A percentile compares a stretch with the other conserved stretches of the same genome.
Evolutionary conservation across 2,329 filamentous ascomycete genomes (phyloP).

Genomic region (Fusarium nisikadoi): DNA sequence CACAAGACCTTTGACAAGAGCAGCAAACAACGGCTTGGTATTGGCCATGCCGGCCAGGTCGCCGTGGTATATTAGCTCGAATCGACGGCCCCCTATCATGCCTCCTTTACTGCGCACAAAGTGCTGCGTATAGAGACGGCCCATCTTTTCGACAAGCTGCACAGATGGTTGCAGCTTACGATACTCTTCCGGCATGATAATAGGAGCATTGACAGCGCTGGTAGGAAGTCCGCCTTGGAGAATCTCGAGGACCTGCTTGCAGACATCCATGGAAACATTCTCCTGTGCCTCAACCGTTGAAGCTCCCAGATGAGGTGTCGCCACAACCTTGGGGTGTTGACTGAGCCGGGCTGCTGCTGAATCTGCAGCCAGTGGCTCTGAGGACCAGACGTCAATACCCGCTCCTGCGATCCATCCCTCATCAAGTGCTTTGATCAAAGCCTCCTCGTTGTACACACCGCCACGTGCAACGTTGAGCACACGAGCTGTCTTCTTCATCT

Average conservation of each 20-base stretch:
- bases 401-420: constrained; percentile 78
- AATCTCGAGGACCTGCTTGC: constrained; percentile 80
- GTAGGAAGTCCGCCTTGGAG: constrained; percentile 78
- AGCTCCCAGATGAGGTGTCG: constrained; percentile 82
- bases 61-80: constrained; percentile 82
- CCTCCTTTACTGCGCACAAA: constrained; percentile 60
- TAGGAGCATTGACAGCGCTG: constrained; percentile 81
- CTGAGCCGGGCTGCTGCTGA: constrained; percentile 72
- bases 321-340: constrained; percentile 76
- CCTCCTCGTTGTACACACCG: constrained; percentile 81
- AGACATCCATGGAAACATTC: constrained; percentile 85
- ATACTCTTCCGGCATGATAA: constrained; percentile 85
- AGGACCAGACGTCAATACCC: constrained; percentile 82
- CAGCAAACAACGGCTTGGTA: constrained; percentile 82
- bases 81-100: constrained; percentile 70
- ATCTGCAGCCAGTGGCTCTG: constrained; percentile 69
- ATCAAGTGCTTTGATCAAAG: constrained; percentile 76
- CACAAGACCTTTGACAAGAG: constrained; percentile 80
- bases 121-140: constrained; percentile 81
- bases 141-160: constrained; percentile 80
- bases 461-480: constrained; percentile 84
- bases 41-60: constrained; percentile 77
- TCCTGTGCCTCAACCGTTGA: constrained; percentile 86
- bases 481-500: constrained; percentile 78
- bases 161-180: constrained; percentile 82